phyloP scores from a whole-genome alignment of 352 stramenopile species.

The Globisporangium nagaii region DNA sequence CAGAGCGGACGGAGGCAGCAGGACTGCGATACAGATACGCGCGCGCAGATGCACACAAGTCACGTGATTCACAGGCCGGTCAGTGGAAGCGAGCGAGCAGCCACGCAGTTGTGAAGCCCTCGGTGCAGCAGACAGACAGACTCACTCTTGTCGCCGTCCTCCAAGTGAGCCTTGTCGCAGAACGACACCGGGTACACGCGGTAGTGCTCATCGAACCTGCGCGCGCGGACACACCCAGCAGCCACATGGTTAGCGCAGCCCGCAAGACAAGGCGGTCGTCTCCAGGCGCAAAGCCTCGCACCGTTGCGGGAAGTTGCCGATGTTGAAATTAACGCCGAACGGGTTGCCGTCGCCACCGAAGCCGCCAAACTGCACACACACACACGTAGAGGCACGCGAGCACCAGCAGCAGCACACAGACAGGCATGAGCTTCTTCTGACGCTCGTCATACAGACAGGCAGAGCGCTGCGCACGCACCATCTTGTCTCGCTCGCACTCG shows the following conservation, averaged over 20 bases:
- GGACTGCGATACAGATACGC: slow-evolving; percentile 43
- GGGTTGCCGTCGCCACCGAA: slow-evolving; percentile 74
- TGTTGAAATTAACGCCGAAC: slow-evolving; percentile 79
- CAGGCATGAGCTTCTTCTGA: not conserved
- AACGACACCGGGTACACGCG: slow-evolving; percentile 86
- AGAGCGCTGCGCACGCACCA: slow-evolving; percentile 7
- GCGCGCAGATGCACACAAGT: not conserved
- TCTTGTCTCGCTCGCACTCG: not conserved
- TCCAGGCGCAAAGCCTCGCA: slow-evolving; percentile 12
- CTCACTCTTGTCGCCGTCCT: slow-evolving; percentile 87
- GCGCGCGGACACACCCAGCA: not conserved
- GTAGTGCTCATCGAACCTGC: slow-evolving; percentile 84
- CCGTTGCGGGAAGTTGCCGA: slow-evolving; percentile 69
- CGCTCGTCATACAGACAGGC: not conserved
- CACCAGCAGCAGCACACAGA: not conserved
- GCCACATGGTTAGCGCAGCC: not conserved
- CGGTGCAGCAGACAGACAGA: slow-evolving; percentile 6
- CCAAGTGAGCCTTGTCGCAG: slow-evolving; percentile 82
- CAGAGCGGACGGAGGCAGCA: slow-evolving; percentile 96
- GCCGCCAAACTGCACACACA: slow-evolving; percentile 53
- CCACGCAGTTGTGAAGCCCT: no score
- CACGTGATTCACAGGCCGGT: not conserved
- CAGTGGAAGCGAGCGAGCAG: not conserved
- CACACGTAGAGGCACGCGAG: not conserved
- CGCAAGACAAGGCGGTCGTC: no score